A percentile compares a stretch with the other conserved stretches of the same genome.
These are phyloP conservation scores for Apostasia ramifera DNA, from an alignment of 106 monocot genomes.

Conservation along the genomic window DNA sequence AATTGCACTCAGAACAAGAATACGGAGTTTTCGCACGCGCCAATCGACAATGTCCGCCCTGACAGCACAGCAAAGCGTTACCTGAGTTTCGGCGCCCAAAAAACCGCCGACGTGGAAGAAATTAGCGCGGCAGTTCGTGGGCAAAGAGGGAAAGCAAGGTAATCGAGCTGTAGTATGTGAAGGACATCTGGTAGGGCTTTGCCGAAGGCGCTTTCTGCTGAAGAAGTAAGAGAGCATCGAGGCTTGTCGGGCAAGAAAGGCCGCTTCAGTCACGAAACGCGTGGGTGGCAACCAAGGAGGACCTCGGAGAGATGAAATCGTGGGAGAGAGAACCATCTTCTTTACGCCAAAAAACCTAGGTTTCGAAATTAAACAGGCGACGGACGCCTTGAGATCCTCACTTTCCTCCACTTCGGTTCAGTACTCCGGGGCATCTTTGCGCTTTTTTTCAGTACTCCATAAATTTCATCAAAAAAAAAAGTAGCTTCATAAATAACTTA, in stretches of 20 bases:
- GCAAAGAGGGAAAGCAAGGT: not conserved
- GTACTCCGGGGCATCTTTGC: too few species aligned
- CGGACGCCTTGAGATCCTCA: too few species aligned
- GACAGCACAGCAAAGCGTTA: not conserved
- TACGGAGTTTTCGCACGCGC: not conserved
- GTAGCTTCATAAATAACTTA: too few species aligned
- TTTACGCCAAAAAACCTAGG: not conserved
- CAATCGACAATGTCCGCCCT: not conserved
- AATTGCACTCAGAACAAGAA: constrained; percentile 3
- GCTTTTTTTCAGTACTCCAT: too few species aligned
- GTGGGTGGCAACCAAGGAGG: not conserved
- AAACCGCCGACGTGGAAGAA: not conserved
- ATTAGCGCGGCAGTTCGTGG: not conserved
- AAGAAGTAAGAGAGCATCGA: not conserved
- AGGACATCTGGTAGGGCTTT: not conserved
- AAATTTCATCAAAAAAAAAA: too few species aligned
- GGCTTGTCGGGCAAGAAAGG: not conserved
- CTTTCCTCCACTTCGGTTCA: too few species aligned
- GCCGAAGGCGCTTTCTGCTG: not conserved
- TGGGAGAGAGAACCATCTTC: not conserved
- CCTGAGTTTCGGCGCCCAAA: not conserved
- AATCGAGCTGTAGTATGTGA: not conserved
- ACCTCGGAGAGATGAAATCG: constrained; percentile 1
- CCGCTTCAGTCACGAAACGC: not conserved
- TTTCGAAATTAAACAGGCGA: too few species aligned